These are phyloP conservation scores for Vigna reflexopilosa DNA, from an alignment of 306 rosid species.

Conservation along the genomic window DNA sequence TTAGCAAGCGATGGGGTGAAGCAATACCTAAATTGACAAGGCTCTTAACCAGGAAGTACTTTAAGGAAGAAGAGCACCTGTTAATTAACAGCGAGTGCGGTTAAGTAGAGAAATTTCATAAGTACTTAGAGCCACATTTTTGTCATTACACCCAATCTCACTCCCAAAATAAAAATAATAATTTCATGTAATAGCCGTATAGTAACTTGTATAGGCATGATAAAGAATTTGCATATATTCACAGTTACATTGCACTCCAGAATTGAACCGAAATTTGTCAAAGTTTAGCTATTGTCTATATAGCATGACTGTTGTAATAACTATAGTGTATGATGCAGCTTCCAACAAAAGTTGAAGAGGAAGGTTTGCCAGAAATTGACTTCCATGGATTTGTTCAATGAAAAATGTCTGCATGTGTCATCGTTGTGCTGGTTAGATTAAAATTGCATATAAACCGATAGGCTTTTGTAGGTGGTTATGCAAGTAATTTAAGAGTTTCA, in stretches of 20 bases:
- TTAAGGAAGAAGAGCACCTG: too few species aligned
- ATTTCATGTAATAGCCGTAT: neutral
- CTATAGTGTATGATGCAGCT: slow-evolving; percentile 33
- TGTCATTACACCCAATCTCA: neutral
- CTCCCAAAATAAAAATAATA: neutral
- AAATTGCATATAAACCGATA: slow-evolving; percentile 9
- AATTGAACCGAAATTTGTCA: neutral
- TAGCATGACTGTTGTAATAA: slow-evolving; percentile 31
- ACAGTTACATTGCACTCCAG: slow-evolving; percentile 12
- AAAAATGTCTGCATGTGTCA: slow-evolving; percentile 14
- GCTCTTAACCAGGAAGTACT: too few species aligned
- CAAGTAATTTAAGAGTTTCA: neutral
- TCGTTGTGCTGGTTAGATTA: slow-evolving; percentile 25
- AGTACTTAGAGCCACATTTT: slow-evolving; percentile 30
- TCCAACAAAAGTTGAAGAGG: slow-evolving; percentile 34
- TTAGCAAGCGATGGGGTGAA: slow-evolving; percentile 16
- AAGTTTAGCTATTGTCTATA: neutral
- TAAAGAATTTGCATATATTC: slow-evolving; percentile 27
- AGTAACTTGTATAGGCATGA: slow-evolving; percentile 19
- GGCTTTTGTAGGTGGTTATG: slow-evolving; percentile 5
- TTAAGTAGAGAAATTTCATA: too few species aligned
- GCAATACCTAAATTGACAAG: too few species aligned
- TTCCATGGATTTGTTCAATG: slow-evolving; percentile 11
- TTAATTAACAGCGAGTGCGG: too few species aligned
- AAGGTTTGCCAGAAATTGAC: slow-evolving; percentile 32